Base-by-base conservation (phyloP, 441 rosid species). In the Metrosideros polymorpha region DNA sequence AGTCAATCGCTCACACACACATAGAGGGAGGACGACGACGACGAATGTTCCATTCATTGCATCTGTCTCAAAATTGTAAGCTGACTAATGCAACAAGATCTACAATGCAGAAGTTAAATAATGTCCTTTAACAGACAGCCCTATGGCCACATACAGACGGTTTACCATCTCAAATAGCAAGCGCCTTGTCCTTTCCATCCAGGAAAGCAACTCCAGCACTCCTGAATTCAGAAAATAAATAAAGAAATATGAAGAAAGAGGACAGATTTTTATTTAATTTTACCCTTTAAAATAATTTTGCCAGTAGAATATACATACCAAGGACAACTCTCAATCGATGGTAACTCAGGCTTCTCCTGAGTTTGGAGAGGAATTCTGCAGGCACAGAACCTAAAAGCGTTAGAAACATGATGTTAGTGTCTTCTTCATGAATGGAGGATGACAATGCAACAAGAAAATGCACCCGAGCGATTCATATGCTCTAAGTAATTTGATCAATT, bases 321-420 rank as follows among this genome's bases (percentile, higher is more conserved):
- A 96, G 91, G 90, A 91, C 85, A 84, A 94, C 88, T 83, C 92
- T 92, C 56, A 95, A 63, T 39, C 89, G 93, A 84, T 95, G 87
- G 90, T 93, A 95, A 52, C 89, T 90, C 82, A 87, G 45, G 32
- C 75, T 89, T 61, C 89, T 88, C 66, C 84, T 92, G 32, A 94
- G 85, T 86, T 90, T 92, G 63, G 91, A 88, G 75, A 89, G 86
- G 12, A 88, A 63, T 56, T 86, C 87, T 84, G 85, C 84, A 52
- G 90, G 82, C 9, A 90, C 89, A 57, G 88, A 91, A 88, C 89
- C 98, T 94, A 92, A 85, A 77, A 42, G 82, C 53, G 43, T 15
- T 85, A 39, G 35, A 47, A 51, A 15, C n/a, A 10, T 35, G 49
- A 61, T 30, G 17, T 32, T 57, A 42, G 39, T 49, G 43, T 52